Evolutionary conservation across 164 flowering plant species (phyloP).

Genomic region (Berberis vulgaris): DNA sequence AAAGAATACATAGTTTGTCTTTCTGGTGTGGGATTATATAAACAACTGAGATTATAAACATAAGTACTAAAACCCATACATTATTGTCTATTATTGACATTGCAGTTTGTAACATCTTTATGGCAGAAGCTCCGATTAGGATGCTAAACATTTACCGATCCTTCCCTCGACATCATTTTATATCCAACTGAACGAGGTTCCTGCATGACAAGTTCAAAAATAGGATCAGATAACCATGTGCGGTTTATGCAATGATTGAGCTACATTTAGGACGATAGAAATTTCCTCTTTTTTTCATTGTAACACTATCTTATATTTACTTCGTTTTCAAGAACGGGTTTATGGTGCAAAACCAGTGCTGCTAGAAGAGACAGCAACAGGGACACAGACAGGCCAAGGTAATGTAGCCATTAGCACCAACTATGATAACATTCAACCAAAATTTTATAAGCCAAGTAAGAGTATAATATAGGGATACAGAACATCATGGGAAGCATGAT

Average conservation of each 20-base stretch:
- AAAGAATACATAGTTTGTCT: too few species aligned
- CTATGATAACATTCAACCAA: too few species aligned
- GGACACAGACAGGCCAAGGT: too few species aligned
- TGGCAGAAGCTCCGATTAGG: background rate
- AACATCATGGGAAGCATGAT: too few species aligned
- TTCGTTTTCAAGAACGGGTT: too few species aligned
- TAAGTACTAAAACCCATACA: constrained; percentile 3
- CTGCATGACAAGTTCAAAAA: constrained; percentile 1
- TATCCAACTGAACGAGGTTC: constrained; percentile 5
- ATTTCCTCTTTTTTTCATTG: background rate
- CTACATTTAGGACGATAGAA: background rate
- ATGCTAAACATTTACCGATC: background rate
- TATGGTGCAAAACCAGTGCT: too few species aligned
- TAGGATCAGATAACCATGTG: background rate
- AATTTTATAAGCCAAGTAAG: too few species aligned
- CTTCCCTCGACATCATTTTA: background rate
- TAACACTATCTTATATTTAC: background rate
- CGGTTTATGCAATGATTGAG: background rate
- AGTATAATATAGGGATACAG: too few species aligned
- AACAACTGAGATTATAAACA: too few species aligned
- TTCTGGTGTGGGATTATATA: too few species aligned
- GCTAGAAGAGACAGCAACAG: too few species aligned
- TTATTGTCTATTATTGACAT: background rate
- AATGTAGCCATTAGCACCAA: too few species aligned
- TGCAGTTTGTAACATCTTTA: background rate